Evolutionary conservation across 1,139 yeast species (phyloP), one percentile per base, ranked within the genome.

Genomic region (Arxiozyma slooffiae): DNA sequence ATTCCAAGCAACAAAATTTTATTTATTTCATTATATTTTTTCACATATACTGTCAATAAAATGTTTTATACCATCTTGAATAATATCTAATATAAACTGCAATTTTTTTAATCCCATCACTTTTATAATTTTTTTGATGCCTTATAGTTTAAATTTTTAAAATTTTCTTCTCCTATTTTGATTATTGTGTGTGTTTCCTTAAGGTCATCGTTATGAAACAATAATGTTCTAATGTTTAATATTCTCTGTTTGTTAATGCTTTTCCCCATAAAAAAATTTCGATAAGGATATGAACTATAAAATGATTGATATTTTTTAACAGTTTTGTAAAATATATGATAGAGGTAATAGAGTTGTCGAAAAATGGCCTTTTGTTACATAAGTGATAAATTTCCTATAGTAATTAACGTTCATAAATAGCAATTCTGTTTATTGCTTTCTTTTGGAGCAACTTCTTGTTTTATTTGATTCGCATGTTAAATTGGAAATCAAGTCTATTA

Each of bases 171-270:
- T 1, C 60, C 63, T 4, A 51, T 46, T 8, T 66, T 64, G 20
- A 56, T 51, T 1, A 48, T 41, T 8, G 58, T 54, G 11, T 55
- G 52, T 14, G 60, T 61, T 0, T 67, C 64, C 59, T 64, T 55
- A 30, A 48, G 46, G 42, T 55, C 59, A 48, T 66, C 69, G 30
- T 58, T 56, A 1, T 68, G 69, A 46, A 64, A 66, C 3, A 64
- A 47, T 26, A 50, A 20, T 23, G 52, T 52, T 41, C 67, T 52
- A 34, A 60, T 38, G 43, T 41, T 36, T 41, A 8, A 14, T 47
- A 14, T 36, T 21, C 1, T 17, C 21, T 6, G 22, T 5, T n/a
- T 24, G 17, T 20, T 2, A 47, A 41, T 16, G 16, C 16, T 18
- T 47, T 20, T 2, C 23, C 18, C 7, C 17, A 14, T 17, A 30